Evolutionary conservation across 75 land plant genomes (phyloP), one percentile per base, ranked within the genome.

Genomic region (Azolla pinnata): DNA sequence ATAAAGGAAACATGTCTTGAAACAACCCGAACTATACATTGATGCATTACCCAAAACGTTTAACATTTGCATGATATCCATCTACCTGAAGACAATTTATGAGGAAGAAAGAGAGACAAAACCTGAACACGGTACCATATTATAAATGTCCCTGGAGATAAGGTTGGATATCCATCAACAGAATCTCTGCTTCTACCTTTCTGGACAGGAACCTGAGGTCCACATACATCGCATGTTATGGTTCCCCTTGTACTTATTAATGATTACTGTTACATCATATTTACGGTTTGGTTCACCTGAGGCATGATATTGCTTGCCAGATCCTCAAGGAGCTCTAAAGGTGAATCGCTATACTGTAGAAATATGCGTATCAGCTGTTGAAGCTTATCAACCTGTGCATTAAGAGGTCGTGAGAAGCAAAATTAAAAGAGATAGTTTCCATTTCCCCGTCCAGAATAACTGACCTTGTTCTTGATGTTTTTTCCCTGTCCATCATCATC

Each of bases 71-170:
- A n/a, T n/a, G n/a, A n/a, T n/a, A n/a, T n/a, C n/a, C n/a, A n/a
- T n/a, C n/a, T n/a, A n/a, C n/a, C n/a, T 54, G 18, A 10, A 56
- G 57, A 24, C n/a, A 10, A 26, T 5, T 4, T 5, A 9, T 23
- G 31, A 12, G 31, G 4, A 25, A 7, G 23, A 7, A 56, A 10
- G 18, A 49, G 18, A 21, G 18, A 4, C 3, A 33, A 57, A 47
- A 87, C 97, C 83, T 79, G 76, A 34, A 78, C 85, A 19, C 80
- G 69, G 64, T 88, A 91, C 95, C 97, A 91, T 2, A 73, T 59
- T 38, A 64, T 5, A 24, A 88, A 73, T 26, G 83, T 84, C 18
- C 72, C 56, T 18, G 77, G 73, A 34, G 74, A 75, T 14, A 91
- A 79, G 12, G 83, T 70, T 27, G 86, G 86, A 61, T 88, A 84